These are phyloP conservation scores for Neurospora sp. DNA, from an alignment of 2,329 filamentous ascomycete species.

Conservation along the genomic window DNA sequence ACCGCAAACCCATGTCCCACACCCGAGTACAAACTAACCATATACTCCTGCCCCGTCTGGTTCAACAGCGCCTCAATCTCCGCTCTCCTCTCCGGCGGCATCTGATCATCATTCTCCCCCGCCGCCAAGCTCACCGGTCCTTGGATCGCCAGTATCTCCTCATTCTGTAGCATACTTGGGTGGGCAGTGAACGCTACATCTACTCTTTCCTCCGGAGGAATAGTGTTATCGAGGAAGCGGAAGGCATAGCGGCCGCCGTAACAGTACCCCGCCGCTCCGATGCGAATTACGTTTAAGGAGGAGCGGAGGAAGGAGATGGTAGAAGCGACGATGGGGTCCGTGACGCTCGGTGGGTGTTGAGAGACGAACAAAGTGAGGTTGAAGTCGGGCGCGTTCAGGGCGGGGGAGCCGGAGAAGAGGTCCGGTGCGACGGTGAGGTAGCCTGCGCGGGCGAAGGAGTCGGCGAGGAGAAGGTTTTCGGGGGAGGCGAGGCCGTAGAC, in stretches of 20 bases:
- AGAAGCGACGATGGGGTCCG: constrained; percentile 37
- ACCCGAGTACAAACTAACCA: constrained; percentile 60
- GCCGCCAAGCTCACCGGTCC: constrained; percentile 53
- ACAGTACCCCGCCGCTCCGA: constrained; percentile 54
- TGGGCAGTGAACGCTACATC: constrained; percentile 56
- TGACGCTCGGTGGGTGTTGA: constrained; percentile 28
- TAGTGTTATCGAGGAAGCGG: constrained; percentile 41
- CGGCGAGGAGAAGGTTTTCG: constrained; percentile 37
- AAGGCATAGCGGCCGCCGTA: constrained; percentile 52
- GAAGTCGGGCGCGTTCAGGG: constrained; percentile 32
- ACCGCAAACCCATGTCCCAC: constrained; percentile 68
- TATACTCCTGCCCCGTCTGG: constrained; percentile 46
- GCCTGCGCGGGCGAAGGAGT: constrained; percentile 57
- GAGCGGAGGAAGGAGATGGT: constrained; percentile 35
- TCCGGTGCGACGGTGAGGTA: constrained; percentile 59
- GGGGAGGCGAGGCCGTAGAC: constrained; percentile 20
- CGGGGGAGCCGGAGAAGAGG: constrained; percentile 50
- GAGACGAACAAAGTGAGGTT: constrained; percentile 31
- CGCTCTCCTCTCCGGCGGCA: constrained; percentile 44
- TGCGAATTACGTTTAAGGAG: constrained; percentile 38
- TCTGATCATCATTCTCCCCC: constrained; percentile 51
- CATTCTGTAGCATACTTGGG: constrained; percentile 49
- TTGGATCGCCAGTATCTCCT: constrained; percentile 47
- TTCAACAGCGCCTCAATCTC: constrained; percentile 50
- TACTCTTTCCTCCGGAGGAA: not conserved